Base-by-base conservation (phyloP, 2,329 filamentous ascomycete genomes). In the Beauveria medogensis region DNA sequence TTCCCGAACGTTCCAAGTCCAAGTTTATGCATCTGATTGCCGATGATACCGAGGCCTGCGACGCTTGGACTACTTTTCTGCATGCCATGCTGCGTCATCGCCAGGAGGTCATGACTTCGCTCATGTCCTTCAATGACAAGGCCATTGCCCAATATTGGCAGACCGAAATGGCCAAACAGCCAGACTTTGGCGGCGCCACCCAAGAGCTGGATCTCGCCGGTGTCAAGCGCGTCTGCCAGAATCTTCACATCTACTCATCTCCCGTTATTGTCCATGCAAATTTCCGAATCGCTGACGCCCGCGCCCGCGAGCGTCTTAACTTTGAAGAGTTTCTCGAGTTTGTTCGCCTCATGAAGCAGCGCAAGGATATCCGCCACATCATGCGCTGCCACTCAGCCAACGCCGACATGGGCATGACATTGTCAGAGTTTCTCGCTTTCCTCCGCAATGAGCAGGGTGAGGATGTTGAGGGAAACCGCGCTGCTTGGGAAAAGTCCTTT, bases 21-120 rank as follows among this genome's bases (percentile, higher is more conserved):
- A 96, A 97, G 73, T 88, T 88, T 9, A 85, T 97, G 78, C 92
- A 97, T 72, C 81, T 99, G 56, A 86, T 97, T 61, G 91, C 92
- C 28, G 87, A 88, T 12, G 87, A 88, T 63, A 79, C 86, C 52
- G 83, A 86, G 65, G 84, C 86, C 8, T 88, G 93, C 67, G 80
- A 85, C 34, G 79, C 90, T 28, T 97, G 93, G 94, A 91, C 88
- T 1, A 84, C 84, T 18, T 93, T 92, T 2, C 81, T 99, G 16
- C 89, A 96, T 63, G 85, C 87, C 56, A 89, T 97, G 65, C 88
- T 91, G 46, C 89, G 89, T 67, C 90, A 96, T 70, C 86, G 94
- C 59, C 91, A 95, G 64, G 90, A 92, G 59, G 83, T 94, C 68
- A 96, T 97, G 89, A 87, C 90, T 14, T 94, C 91, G 6, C 77